Conservation (phyloP, 352 stramenopile species). For the Peronospora farinosa region DNA sequence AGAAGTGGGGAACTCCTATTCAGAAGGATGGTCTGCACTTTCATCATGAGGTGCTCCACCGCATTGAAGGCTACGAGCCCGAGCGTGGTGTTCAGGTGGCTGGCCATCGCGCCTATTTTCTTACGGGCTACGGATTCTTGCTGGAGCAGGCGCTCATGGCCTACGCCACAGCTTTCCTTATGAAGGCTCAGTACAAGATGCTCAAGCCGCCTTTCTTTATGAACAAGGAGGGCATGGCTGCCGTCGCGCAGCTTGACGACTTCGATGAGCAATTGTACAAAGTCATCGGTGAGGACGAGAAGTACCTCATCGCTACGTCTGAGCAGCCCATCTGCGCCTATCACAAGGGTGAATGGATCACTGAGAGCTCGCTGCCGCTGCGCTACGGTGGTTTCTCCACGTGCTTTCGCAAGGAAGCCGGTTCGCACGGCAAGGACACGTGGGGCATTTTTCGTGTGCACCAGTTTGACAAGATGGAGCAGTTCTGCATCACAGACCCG, state of each 20-base stretch:
- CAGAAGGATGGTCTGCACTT: constrained; percentile 86
- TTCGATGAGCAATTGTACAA: constrained; percentile 99
- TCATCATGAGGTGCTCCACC: constrained; percentile 95
- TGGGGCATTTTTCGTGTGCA: constrained; percentile 99
- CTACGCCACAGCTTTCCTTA: constrained; percentile 96
- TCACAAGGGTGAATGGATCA: constrained; percentile 90
- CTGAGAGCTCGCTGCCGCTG: constrained; percentile 72
- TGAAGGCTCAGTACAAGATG: constrained; percentile 93
- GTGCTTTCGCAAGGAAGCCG: constrained; percentile 99
- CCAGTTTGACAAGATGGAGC: constrained; percentile 99
- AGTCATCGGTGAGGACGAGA: constrained; percentile 94
- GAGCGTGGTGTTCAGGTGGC: constrained; percentile 92
- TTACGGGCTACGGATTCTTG: constrained; percentile 96
- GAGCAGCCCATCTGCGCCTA: constrained; percentile 99
- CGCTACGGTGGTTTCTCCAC: constrained; percentile 96
- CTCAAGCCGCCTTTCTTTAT: constrained; percentile 99
- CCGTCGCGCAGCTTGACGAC: constrained; percentile 97
- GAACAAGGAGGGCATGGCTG: constrained; percentile 98
- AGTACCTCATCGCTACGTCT: constrained; percentile 99
- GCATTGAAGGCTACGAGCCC: constrained; percentile 99
- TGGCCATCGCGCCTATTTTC: constrained; percentile 98
- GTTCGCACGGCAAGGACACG: constrained; percentile 97
- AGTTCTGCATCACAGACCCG: constrained; percentile 96
- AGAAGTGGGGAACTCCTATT: constrained; percentile 64
- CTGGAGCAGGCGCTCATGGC: constrained; percentile 99